Conservation (phyloP, 208 protist species). For the Giardia duodenalis region DNA sequence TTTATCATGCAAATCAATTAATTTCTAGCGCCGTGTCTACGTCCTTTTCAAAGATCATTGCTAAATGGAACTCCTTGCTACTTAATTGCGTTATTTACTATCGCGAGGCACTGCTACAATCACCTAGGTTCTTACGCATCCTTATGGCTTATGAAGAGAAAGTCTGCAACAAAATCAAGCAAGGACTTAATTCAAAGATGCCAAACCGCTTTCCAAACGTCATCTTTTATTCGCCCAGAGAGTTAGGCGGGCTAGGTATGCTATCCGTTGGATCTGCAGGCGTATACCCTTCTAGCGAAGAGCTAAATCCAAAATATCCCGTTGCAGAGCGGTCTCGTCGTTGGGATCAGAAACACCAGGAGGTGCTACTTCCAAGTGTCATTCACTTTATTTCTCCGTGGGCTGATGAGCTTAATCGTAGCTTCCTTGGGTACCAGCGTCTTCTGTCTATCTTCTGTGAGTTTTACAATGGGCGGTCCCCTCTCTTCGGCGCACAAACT, state of each 20-base stretch:
- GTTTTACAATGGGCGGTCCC: no score
- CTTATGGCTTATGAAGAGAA: background rate
- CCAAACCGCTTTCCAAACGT: slow-evolving; percentile 54
- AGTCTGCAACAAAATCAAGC: background rate
- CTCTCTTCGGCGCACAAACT: no score
- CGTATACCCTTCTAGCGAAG: no score
- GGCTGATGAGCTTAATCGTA: background rate
- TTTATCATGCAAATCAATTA: background rate
- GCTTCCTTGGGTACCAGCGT: background rate
- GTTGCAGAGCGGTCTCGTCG: background rate
- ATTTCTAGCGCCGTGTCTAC: background rate
- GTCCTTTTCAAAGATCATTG: background rate
- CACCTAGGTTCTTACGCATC: background rate
- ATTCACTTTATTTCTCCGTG: background rate
- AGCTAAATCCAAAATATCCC: no score
- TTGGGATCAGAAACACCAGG: background rate
- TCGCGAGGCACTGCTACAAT: background rate
- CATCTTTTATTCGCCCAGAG: slow-evolving; percentile 31
- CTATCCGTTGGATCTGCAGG: slow-evolving; percentile 98
- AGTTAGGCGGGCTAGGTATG: slow-evolving; percentile 81
- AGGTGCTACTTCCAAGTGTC: background rate
- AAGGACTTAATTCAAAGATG: background rate
- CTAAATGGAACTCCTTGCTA: background rate
- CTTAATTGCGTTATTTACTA: background rate
- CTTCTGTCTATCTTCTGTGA: no score